Evolutionary conservation across 129 eudicot genomes (phyloP), one percentile per base, ranked within the genome.

Genomic region (Solidago caesia): DNA sequence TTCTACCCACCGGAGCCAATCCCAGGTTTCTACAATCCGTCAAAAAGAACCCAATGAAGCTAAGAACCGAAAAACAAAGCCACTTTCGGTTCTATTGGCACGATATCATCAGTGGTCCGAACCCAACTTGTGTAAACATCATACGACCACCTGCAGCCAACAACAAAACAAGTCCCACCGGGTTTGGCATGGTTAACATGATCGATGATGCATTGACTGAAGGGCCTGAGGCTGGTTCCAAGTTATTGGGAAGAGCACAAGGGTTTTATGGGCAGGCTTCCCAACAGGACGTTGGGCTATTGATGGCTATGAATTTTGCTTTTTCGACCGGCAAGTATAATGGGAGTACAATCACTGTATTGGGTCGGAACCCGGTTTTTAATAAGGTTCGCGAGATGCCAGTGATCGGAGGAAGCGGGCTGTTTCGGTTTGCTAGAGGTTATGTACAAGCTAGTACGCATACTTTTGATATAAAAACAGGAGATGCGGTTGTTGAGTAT

Each of bases 401-500:
- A 27, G 87, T 90, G 77, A 69, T 90, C 51, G 96, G 96, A 8
- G 96, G 96, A 41, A 85, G 85, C 47, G 90, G 96, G 75, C 72
- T 81, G 15, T 90, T 90, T 64, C 84, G 96, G 15, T 90, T 79
- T 68, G 92, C 88, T 14, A 80, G 87, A 62, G 96, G 96, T 6
- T 89, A 85, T 74, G 96, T 74, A 57, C 77, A 87, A 68, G 90
- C 90, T 4, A 82, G 79, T 52, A 90, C 96, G 5, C 77, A 85
- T 33, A 70, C 42, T 21, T 44, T 77, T 33, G 83, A 85, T 72
- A 8, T 49, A 8, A 85, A 85, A 67, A 83, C 90, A 1, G 82
- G 87, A 7, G 87, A 90, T 77, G 96, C 92, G 8, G 73, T 77
- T 66, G 92, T 90, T 64, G 88, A 90, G 88, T 90, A 89, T 70